Percentiles rank a stretch among this genome's conserved stretches.
phyloP scores from a whole-genome alignment of 495 filamentous ascomycete genomes.

The Xylaria palmicola region DNA sequence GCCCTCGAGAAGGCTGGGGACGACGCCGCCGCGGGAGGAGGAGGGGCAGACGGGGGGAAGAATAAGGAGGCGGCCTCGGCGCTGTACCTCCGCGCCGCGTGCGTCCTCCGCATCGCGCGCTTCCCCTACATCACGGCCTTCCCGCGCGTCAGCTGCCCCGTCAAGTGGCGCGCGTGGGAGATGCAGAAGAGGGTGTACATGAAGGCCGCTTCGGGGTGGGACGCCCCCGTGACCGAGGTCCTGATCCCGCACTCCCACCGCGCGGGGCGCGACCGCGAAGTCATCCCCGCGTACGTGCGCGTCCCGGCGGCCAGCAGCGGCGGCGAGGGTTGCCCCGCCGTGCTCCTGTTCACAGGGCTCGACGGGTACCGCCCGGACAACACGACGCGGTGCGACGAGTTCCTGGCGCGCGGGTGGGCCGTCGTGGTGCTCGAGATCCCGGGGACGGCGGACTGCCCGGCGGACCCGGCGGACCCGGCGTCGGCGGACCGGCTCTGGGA shows the following conservation, averaged over 20 bases:
- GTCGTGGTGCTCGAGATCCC: constrained; percentile 71
- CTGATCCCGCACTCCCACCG: constrained; percentile 58
- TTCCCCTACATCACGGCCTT: constrained; percentile 66
- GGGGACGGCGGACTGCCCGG: constrained; percentile 76
- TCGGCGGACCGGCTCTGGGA: constrained; percentile 59
- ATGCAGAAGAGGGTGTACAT: constrained; percentile 64
- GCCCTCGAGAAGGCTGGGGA: constrained; percentile 51
- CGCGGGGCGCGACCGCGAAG: constrained; percentile 47
- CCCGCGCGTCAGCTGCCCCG: constrained; percentile 36
- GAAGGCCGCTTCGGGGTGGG: constrained; percentile 58
- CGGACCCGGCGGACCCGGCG: constrained; percentile 51
- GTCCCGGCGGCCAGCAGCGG: constrained; percentile 42
- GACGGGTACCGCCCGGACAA: constrained; percentile 81
- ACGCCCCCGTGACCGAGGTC: constrained; percentile 55
- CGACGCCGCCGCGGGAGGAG: constrained; percentile 40
- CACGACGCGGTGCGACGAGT: constrained; percentile 67
- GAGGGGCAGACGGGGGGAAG: constrained; percentile 41
- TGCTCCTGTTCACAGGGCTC: constrained; percentile 72
- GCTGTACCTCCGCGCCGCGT: constrained; percentile 68
- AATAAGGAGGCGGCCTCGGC: constrained; percentile 53
- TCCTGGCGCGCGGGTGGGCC: constrained; percentile 59
- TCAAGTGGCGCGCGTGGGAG: constrained; percentile 64
- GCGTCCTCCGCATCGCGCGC: constrained; percentile 70
- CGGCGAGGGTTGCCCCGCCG: constrained; percentile 53
- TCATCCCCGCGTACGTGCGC: constrained; percentile 65